Percentiles rank a stretch among this genome's conserved stretches.
These are phyloP conservation scores for Solanum virginianum DNA, from an alignment of 257 asterid genomes.

Conservation along the genomic window DNA sequence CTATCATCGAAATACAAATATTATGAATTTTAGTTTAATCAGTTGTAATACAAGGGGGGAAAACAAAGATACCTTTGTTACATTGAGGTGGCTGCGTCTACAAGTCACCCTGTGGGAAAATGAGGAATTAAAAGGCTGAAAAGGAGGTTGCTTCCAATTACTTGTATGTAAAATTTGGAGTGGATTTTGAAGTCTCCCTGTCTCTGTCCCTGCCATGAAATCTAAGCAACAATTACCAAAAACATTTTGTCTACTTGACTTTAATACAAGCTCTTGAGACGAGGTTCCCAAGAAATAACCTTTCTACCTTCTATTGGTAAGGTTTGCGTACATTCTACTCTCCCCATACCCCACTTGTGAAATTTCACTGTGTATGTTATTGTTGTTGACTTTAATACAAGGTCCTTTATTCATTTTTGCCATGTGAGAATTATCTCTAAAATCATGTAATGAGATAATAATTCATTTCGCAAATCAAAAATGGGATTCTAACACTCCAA, in stretches of 20 bases:
- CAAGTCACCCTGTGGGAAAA: neutral
- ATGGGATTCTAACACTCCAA: neutral
- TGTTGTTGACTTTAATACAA: neutral
- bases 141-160: neutral
- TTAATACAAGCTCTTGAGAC: neutral
- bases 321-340: no score
- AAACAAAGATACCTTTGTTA: conserved; percentile 19
- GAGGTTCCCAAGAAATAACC: no score
- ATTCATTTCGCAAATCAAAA: neutral
- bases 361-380: no score
- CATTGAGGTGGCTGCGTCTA: neutral
- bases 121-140: conserved; percentile 2
- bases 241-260: neutral
- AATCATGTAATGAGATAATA: neutral
- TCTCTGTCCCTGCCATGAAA: neutral
- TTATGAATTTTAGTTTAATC: neutral
- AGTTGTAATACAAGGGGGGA: neutral
- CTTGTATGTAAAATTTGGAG: conserved; percentile 5
- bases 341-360: no score
- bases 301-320: no score
- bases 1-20: neutral
- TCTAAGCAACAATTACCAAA: neutral
- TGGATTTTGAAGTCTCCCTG: neutral
- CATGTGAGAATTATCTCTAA: neutral
- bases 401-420: neutral